Evolutionary conservation across 495 filamentous ascomycete species (phyloP).

Genomic region (Hypoxylon trugodes): DNA sequence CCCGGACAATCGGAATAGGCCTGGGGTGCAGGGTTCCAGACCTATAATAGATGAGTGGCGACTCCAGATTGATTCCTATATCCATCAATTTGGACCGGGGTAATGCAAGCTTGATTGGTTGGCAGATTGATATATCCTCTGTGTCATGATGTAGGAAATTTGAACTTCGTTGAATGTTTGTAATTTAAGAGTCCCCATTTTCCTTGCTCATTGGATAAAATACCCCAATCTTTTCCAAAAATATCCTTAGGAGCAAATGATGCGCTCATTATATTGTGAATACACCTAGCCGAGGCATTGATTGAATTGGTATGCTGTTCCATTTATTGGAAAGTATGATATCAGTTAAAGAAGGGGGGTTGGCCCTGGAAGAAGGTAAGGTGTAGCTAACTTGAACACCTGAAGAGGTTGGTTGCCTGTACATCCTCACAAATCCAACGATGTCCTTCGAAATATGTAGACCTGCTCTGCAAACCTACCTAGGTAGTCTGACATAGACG

Average conservation of each 20-base stretch:
- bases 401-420: too few relatives aligned
- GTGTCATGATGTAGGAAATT: neutral
- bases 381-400: too few relatives aligned
- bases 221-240: neutral
- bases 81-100: neutral
- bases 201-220: too few relatives aligned
- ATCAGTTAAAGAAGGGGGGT: too few relatives aligned
- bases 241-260: neutral
- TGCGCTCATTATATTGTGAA: neutral
- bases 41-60: neutral
- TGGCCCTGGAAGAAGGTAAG: too few relatives aligned
- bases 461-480: too few relatives aligned
- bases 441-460: too few relatives aligned
- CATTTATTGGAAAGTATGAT: too few relatives aligned
- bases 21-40: conserved; percentile 36
- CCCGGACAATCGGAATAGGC: conserved; percentile 37
- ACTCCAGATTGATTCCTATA: neutral
- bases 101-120: neutral
- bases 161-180: neutral
- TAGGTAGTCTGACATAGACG: too few relatives aligned
- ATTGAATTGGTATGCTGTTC: neutral
- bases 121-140: neutral
- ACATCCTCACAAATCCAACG: too few relatives aligned
- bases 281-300: neutral
- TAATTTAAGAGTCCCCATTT: neutral